Evolutionary conservation across 1,284 basidiomycete species (phyloP), one percentile per base, ranked within the genome.

Genomic region (Apiotrichum brassicae): DNA sequence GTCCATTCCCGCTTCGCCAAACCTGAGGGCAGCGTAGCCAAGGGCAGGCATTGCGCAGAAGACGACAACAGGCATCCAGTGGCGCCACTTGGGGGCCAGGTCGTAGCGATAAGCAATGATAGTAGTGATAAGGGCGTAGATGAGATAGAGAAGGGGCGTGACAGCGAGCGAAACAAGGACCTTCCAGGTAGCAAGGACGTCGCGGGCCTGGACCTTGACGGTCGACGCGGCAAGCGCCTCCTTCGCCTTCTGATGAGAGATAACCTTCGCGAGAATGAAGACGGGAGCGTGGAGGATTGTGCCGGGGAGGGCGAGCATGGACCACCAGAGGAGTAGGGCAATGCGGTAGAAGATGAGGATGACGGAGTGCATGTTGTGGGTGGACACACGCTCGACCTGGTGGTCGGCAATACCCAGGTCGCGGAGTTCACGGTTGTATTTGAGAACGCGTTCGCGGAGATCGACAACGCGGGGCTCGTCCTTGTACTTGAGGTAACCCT

Each of bases 121-220:
- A 18, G 87, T 87, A 11, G 91, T 89, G 30, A 93, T 64, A 62
- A 86, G 73, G 28, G 88, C 87, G 72, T 95, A 97, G 59, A 86
- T 73, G 8, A 80, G 72, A 75, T 98, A 98, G 28, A 98, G 76
- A 7, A 95, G 75, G 7, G 95, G 94, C 7, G 90, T 86, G 33
- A 91, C 78, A 20, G 86, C 95, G 44, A 98, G 78, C 12, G 91
- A 94, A 47, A 98, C 93, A 40, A 99, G 80, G 26, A 99, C 84
- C 71, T 99, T 98, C 95, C 95, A 98, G 3, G 93, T 93, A 0
- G 92, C 95, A 16, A 99, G 77, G 13, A 98, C 95, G 68, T 99
- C 95, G 43, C 89, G 82, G 24, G 85, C 95, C 30, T 88, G 87
- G 51, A 99, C 82, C 75, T 99, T 99, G 69, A 98, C 95, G 11